A percentile compares a stretch with the other conserved stretches of the same genome.
These are phyloP conservation scores for Schwanniomyces sp. DNA, from an alignment of 805 yeast genomes.

Conservation along the genomic window DNA sequence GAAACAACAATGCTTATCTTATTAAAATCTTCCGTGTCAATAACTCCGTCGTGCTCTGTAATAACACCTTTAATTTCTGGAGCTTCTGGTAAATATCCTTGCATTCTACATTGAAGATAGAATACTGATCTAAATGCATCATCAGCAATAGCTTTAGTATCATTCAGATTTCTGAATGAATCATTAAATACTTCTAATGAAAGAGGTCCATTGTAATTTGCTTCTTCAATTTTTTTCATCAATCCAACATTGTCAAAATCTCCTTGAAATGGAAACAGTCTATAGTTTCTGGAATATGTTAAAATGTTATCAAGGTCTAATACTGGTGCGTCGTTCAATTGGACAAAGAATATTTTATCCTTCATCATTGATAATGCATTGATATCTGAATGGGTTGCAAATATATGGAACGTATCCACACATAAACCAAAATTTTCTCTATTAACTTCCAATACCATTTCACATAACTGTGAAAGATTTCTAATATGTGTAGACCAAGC, in stretches of 20 bases:
- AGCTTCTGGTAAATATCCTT: conserved; percentile 1
- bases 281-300: conserved; percentile 11
- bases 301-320: conserved; percentile 8
- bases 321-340: conserved; percentile 20
- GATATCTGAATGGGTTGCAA: conserved; percentile 1
- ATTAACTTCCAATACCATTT: conserved; percentile 16
- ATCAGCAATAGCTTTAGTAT: conserved; percentile 7
- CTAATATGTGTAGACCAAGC: conserved; percentile 22
- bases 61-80: not conserved
- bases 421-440: conserved; percentile 23
- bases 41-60: not conserved
- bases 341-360: conserved; percentile 22
- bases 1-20: not conserved
- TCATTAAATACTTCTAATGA: conserved; percentile 15
- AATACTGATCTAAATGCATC: conserved; percentile 14
- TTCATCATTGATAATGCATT: conserved; percentile 4
- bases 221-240: conserved; percentile 2
- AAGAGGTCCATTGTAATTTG: conserved; percentile 12
- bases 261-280: conserved; percentile 13
- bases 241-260: conserved; percentile 8
- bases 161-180: conserved; percentile 6
- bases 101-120: conserved; percentile 7
- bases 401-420: conserved; percentile 26
- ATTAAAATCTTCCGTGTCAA: not conserved
- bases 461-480: conserved; percentile 14